Evolutionary conservation across 345 rosid species (phyloP).

Genomic region (Leavenworthia alabamica): DNA sequence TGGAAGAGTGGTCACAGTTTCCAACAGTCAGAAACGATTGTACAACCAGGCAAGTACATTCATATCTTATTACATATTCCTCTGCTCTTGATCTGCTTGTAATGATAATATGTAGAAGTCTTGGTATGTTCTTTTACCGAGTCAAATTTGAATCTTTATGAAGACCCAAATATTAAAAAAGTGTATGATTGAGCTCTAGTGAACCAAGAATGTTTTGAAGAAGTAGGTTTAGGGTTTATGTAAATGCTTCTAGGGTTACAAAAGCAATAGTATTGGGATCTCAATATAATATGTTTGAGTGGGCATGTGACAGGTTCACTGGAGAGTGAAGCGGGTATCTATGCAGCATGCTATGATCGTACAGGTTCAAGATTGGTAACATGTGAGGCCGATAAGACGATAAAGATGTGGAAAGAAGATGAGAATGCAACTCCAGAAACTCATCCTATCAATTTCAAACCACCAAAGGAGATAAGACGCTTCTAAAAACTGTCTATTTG

Average conservation of each 20-base stretch:
- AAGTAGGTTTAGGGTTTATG: not conserved
- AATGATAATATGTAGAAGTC: not conserved
- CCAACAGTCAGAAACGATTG: constrained; percentile 92
- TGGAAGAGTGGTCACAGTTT: constrained; percentile 98
- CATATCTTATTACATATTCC: not conserved
- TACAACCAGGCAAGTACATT: constrained; percentile 57
- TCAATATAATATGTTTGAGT: not conserved
- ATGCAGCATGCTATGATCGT: constrained; percentile 64
- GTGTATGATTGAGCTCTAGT: not conserved
- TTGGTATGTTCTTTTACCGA: not conserved
- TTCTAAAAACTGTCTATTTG: constrained; percentile 36
- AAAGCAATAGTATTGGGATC: not conserved
- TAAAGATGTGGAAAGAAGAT: constrained; percentile 99
- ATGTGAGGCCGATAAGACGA: constrained; percentile 96
- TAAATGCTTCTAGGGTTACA: not conserved
- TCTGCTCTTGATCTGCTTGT: not conserved
- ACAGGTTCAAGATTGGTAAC: constrained; percentile 82
- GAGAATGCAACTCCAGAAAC: constrained; percentile 86
- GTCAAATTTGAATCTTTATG: not conserved
- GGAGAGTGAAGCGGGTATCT: constrained; percentile 99
- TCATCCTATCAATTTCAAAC: constrained; percentile 90
- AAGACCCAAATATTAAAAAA: not conserved
- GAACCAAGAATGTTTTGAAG: not conserved
- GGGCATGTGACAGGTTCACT: constrained; percentile 57
- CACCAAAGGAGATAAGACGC: constrained; percentile 94